Base-by-base conservation (phyloP, 129 eudicot species). In the Flaveria bidentis region DNA sequence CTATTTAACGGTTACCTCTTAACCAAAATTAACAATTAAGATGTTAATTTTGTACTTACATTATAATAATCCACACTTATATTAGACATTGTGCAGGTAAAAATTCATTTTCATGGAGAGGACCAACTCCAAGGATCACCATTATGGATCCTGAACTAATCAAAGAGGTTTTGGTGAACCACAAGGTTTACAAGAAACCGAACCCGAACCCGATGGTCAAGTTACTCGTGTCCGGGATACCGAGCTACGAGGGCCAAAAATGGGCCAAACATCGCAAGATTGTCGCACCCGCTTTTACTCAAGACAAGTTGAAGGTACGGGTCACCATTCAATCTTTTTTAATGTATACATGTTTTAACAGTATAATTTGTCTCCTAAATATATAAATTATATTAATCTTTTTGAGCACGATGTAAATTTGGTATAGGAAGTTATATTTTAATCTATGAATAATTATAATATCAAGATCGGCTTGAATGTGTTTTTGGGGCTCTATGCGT, bases 251-350 rank as follows among this genome's bases (percentile, higher is more conserved):
- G 63, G 94, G 70, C 75, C 84, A 88, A 67, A 91, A 91, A 76
- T 91, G 97, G 97, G 88, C 83, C 51, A 88, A 86, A 30, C 97
- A 88, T 73, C 87, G 97, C 47, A 88, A 81, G 74, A 81, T 91
- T 72, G 36, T 91, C 47, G 86, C 85, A 66, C 97, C 97, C 1
- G 94, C 94, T 49, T 84, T 91, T 73, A 76, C 85, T 60, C 71
- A 79, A 42, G 90, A 88, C 20, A 90, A 84, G 70, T 60, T 90
- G 33, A 88, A 84, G 96, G 96, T 85, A 84, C 20, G 6, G 0
- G 6, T 39, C 9, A 4, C 17, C 62, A 18, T 55, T 55, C 20
- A 55, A 6, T 17, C 2, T 4, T 55, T 55, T 18, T 55, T 2
- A 12, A 9, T 9, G 13, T 45, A 45, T 45, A 45, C 41, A 36